These are phyloP conservation scores for Hibiscus tridactylites DNA, from an alignment of 345 rosid species.

Conservation along the genomic window DNA sequence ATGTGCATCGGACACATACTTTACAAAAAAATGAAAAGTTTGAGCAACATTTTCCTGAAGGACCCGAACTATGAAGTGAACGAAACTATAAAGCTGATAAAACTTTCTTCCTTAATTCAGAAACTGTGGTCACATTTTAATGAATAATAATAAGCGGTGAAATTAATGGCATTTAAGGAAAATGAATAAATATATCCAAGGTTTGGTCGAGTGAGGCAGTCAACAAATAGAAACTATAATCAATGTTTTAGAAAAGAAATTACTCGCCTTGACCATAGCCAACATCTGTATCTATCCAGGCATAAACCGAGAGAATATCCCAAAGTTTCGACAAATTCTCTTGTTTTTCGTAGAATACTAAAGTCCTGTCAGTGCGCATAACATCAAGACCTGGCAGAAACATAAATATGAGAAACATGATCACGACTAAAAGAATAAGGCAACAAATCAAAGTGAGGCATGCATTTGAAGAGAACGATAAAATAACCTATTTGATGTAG, in stretches of 20 bases:
- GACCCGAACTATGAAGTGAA: neutral
- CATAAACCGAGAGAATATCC: conserved; percentile 94
- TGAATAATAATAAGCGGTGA: neutral
- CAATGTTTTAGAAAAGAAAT: neutral
- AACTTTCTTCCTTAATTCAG: neutral
- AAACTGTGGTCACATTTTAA: neutral
- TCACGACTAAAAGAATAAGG: neutral
- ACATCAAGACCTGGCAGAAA: conserved; percentile 73
- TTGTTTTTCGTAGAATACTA: conserved; percentile 87
- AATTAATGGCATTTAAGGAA: neutral
- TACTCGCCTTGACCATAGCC: conserved; percentile 92
- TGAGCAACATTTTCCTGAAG: neutral
- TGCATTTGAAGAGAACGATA: neutral
- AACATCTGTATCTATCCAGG: conserved; percentile 90
- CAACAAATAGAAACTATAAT: neutral
- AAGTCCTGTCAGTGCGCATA: conserved; percentile 81
- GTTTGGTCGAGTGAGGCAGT: neutral
- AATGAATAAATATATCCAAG: neutral
- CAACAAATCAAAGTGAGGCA: neutral
- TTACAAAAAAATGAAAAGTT: neutral
- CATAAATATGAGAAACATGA: neutral
- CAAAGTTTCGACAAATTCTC: conserved; percentile 88
- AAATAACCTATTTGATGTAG: conserved; percentile 92
- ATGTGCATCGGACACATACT: neutral
- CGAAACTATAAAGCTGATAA: neutral